A percentile compares a stretch with the other conserved stretches of the same genome.
Evolutionary conservation across 805 yeast genomes (phyloP).

Genomic region (Ogataea trehaloabstinens): DNA sequence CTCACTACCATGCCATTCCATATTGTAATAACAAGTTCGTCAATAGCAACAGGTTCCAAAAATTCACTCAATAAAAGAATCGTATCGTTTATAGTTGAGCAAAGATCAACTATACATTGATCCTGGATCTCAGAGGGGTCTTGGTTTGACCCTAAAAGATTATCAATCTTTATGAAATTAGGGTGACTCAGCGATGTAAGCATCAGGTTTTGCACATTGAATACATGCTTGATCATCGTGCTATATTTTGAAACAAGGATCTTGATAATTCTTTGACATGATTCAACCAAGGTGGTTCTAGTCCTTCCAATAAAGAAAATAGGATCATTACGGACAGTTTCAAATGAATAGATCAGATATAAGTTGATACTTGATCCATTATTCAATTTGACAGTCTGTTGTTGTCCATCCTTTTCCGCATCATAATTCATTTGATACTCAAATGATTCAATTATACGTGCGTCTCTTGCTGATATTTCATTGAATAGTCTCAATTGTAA

Average conservation of each 20-base stretch:
- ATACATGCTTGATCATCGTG: constrained; percentile 5
- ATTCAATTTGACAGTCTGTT: constrained; percentile 9
- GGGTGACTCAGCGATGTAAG: constrained; percentile 5
- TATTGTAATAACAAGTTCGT: constrained; percentile 10
- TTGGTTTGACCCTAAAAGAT: constrained; percentile 9
- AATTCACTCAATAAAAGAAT: constrained; percentile 7
- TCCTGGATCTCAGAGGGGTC: constrained; percentile 12
- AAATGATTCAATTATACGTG: constrained; percentile 11
- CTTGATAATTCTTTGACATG: constrained; percentile 13
- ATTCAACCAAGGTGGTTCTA: constrained; percentile 11
- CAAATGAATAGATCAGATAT: constrained; percentile 15
- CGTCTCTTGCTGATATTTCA: constrained; percentile 7
- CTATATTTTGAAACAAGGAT: constrained; percentile 13
- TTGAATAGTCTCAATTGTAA: constrained; percentile 14
- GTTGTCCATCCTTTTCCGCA: constrained; percentile 13
- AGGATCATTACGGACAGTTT: constrained; percentile 18
- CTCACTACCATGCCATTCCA: constrained; percentile 13
- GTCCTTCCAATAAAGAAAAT: constrained; percentile 20
- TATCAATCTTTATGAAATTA: constrained; percentile 8
- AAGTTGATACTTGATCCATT: constrained; percentile 7
- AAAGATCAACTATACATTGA: constrained; percentile 7
- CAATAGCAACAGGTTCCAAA: constrained; percentile 12
- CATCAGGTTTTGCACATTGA: constrained; percentile 9
- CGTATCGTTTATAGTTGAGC: constrained; percentile 6
- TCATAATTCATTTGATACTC: constrained; percentile 11